Conservation (phyloP, 805 yeast genomes). For the Ogataea pignaliae region DNA sequence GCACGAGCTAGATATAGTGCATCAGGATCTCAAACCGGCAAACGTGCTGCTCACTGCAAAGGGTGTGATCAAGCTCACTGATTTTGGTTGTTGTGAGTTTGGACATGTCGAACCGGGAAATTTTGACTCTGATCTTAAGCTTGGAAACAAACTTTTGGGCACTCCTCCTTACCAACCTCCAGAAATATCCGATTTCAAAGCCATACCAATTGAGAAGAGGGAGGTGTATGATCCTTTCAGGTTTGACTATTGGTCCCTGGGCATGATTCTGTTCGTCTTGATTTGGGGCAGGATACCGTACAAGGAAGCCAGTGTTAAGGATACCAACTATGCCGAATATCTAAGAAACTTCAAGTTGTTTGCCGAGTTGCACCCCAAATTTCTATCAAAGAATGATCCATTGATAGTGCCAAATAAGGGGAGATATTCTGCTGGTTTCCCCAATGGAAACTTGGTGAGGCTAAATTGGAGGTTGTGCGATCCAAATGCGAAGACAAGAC, state of each 20-base stretch:
- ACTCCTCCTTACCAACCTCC: slow-evolving; percentile 83
- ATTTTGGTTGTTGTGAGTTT: slow-evolving; percentile 70
- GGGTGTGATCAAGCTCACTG: slow-evolving; percentile 66
- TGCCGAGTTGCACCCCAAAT: slow-evolving; percentile 42
- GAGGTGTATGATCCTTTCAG: slow-evolving; percentile 49
- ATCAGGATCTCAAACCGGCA: slow-evolving; percentile 73
- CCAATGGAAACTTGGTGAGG: slow-evolving; percentile 15
- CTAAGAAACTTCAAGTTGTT: slow-evolving; percentile 28
- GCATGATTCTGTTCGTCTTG: slow-evolving; percentile 60
- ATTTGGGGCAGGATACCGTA: slow-evolving; percentile 60
- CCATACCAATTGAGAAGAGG: slow-evolving; percentile 19
- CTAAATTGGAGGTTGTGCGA: slow-evolving; percentile 67
- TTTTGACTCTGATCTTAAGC: slow-evolving; percentile 36
- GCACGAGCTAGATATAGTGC: slow-evolving; percentile 65
- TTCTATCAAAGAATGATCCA: slow-evolving; percentile 45
- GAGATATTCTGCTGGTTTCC: slow-evolving; percentile 29
- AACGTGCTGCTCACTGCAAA: slow-evolving; percentile 54
- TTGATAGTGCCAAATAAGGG: slow-evolving; percentile 45
- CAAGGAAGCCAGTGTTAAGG: slow-evolving; percentile 40
- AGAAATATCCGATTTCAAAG: slow-evolving; percentile 55
- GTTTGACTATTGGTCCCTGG: slow-evolving; percentile 72
- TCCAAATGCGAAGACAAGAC: slow-evolving; percentile 51
- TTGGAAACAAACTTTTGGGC: slow-evolving; percentile 51
- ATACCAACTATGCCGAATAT: slow-evolving; percentile 54
- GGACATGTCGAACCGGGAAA: slow-evolving; percentile 54